phyloP scores from a whole-genome alignment of 441 rosid genomes.

The Corymbia calophylla region DNA sequence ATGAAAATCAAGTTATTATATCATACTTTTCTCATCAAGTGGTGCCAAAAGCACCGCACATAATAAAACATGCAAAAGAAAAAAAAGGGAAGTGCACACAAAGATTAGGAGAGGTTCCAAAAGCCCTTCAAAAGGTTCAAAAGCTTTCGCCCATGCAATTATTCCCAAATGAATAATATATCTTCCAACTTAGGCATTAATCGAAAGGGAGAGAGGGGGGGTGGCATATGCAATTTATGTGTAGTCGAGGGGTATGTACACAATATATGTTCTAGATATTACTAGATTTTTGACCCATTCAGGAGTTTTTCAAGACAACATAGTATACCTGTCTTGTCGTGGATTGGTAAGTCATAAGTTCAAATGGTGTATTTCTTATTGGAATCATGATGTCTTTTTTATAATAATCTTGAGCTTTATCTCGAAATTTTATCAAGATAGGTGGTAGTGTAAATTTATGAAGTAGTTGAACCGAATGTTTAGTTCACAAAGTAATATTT shows the following conservation, averaged over 20 bases:
- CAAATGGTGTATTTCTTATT: fast-evolving
- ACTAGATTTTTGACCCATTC: not conserved
- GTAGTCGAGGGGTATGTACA: not conserved
- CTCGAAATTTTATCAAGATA: not conserved
- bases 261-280: not conserved
- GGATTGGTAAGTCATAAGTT: not conserved
- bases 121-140: not conserved
- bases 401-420: not conserved
- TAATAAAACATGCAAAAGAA: not conserved
- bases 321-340: not conserved
- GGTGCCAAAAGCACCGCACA: not conserved
- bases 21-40: not conserved
- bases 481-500: not conserved
- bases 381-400: not conserved
- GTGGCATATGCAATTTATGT: not conserved
- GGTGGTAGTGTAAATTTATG: not conserved
- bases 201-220: not conserved
- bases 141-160: not conserved
- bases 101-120: not conserved
- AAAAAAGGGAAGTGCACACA: not conserved
- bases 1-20: not conserved
- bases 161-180: not conserved
- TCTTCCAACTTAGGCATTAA: not conserved
- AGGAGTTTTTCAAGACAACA: not conserved
- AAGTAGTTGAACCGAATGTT: too few species aligned